phyloP scores from a whole-genome alignment of 2,329 filamentous ascomycete genomes.

The Blastomyces emzantsi region DNA sequence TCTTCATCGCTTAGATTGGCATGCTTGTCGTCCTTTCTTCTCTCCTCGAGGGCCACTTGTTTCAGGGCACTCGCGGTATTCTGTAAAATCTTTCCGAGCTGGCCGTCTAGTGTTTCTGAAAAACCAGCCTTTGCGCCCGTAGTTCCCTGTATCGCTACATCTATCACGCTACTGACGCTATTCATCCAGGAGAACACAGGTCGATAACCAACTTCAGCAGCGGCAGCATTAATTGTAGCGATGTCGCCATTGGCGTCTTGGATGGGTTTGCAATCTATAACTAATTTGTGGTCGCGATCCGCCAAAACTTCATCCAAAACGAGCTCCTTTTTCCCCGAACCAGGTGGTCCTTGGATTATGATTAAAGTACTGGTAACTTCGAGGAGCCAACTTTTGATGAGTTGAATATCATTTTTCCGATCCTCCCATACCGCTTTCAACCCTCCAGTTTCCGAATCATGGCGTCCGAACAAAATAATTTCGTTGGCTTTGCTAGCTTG shows the following conservation, averaged over 20 bases:
- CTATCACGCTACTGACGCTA: constrained; percentile 82
- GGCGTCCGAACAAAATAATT: constrained; percentile 34
- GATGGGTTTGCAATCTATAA: constrained; percentile 89
- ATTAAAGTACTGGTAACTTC: constrained; percentile 89
- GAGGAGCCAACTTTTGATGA: constrained; percentile 75
- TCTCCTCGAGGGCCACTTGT: constrained; percentile 60
- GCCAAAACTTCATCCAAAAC: constrained; percentile 76
- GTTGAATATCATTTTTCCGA: constrained; percentile 68
- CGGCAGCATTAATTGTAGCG: constrained; percentile 72
- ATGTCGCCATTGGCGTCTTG: constrained; percentile 84
- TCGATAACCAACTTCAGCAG: constrained; percentile 74
- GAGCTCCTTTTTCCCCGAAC: constrained; percentile 82
- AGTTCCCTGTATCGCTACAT: constrained; percentile 85
- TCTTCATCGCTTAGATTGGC: constrained; percentile 67
- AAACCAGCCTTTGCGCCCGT: constrained; percentile 93
- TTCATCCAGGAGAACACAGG: constrained; percentile 97
- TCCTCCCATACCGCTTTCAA: constrained; percentile 82
- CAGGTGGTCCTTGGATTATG: constrained; percentile 83
- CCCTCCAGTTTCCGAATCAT: constrained; percentile 52
- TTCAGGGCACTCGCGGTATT: constrained; percentile 74
- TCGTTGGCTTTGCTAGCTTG: constrained; percentile 44
- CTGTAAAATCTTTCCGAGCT: constrained; percentile 80
- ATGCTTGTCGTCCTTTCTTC: constrained; percentile 66
- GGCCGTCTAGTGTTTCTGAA: constrained; percentile 82
- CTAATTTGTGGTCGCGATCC: constrained; percentile 64